These are phyloP conservation scores for Starmerella geochares DNA, from an alignment of 805 yeast species.

Conservation along the genomic window DNA sequence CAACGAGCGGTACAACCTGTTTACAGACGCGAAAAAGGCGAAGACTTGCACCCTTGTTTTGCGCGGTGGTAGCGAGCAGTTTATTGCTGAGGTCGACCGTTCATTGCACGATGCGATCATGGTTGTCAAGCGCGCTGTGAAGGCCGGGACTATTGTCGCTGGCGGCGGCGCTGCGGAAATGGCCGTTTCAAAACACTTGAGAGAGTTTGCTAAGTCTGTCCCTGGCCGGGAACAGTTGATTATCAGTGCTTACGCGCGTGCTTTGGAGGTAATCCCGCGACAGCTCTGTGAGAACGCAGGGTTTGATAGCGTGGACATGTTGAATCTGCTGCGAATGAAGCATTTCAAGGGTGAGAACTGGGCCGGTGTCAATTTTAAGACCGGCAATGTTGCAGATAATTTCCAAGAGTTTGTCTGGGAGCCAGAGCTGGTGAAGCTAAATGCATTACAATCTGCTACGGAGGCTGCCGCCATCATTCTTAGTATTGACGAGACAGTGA, in stretches of 20 bases:
- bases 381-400: constrained; percentile 71
- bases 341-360: constrained; percentile 89
- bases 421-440: constrained; percentile 85
- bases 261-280: constrained; percentile 91
- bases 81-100: constrained; percentile 94
- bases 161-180: constrained; percentile 99
- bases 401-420: constrained; percentile 90
- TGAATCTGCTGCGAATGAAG: constrained; percentile 81
- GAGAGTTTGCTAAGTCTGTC: constrained; percentile 77
- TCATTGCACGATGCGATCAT: constrained; percentile 96
- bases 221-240: constrained; percentile 95
- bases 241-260: constrained; percentile 85
- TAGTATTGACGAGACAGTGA: constrained; percentile 86
- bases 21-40: constrained; percentile 84
- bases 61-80: constrained; percentile 98
- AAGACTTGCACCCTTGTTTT: constrained; percentile 86
- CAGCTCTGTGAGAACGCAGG: constrained; percentile 99
- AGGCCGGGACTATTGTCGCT: constrained; percentile 79
- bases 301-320: constrained; percentile 88
- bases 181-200: constrained; percentile 81
- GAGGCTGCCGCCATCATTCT: constrained; percentile 91
- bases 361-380: constrained; percentile 86
- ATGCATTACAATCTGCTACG: constrained; percentile 90
- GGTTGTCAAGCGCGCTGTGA: constrained; percentile 92
- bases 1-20: constrained; percentile 85